phyloP scores from a whole-genome alignment of 106 monocot genomes.

The Dendrobium huoshanense region DNA sequence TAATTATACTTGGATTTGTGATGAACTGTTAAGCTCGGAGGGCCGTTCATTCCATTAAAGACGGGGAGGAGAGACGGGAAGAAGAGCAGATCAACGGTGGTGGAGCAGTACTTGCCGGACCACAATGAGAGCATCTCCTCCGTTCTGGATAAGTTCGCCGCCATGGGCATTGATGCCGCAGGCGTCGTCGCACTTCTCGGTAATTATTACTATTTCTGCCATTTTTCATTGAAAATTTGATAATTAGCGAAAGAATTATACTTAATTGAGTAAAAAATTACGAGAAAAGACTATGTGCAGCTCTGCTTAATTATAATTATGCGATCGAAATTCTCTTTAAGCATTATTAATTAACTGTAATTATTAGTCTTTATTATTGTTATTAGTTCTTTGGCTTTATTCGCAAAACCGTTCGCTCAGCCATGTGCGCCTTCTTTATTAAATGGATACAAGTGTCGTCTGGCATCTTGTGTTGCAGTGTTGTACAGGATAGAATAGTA shows the following conservation, averaged over 20 bases:
- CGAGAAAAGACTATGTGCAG: too few species aligned
- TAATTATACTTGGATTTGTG: background rate
- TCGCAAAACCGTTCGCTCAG: too few species aligned
- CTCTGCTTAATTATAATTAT: too few species aligned
- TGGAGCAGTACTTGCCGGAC: constrained; percentile 68
- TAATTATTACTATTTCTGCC: constrained; percentile 3
- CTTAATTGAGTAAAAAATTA: too few species aligned
- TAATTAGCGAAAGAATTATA: background rate
- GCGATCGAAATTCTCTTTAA: too few species aligned
- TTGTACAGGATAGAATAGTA: too few species aligned
- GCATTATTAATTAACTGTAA: too few species aligned
- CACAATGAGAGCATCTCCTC: constrained; percentile 71
- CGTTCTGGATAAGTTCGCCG: constrained; percentile 57
- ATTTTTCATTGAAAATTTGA: background rate
- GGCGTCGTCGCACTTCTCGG: constrained; percentile 70
- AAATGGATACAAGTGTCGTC: too few species aligned
- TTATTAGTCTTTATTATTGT: too few species aligned
- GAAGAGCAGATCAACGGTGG: constrained; percentile 45
- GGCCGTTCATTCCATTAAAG: constrained; percentile 70
- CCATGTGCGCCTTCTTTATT: too few species aligned
- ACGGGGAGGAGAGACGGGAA: constrained; percentile 75
- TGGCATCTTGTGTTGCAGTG: too few species aligned
- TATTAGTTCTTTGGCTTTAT: too few species aligned
- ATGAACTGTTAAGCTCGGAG: constrained; percentile 34
- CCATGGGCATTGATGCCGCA: constrained; percentile 62